Percentiles rank a stretch among this genome's conserved stretches.
Conservation (phyloP, 2,329 filamentous ascomycete genomes). For the Trichophyton rubrum region DNA sequence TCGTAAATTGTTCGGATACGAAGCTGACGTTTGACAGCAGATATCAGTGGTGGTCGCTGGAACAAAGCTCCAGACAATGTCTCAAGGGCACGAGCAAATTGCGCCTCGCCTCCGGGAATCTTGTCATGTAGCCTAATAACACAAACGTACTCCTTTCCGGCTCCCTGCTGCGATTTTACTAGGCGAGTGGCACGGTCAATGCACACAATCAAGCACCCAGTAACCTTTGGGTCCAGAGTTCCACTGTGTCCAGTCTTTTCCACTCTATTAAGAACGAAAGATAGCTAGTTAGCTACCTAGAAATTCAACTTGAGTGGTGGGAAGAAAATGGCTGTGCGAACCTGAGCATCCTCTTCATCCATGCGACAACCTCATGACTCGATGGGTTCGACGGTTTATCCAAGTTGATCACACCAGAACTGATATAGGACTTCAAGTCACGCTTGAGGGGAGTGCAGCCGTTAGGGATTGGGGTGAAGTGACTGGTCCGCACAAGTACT, state of each 20-base stretch:
- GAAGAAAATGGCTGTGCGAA: conserved; percentile 29
- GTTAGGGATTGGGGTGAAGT: conserved; percentile 92
- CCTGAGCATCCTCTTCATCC: conserved; percentile 96
- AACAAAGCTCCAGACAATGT: conserved; percentile 93
- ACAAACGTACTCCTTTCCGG: conserved; percentile 97
- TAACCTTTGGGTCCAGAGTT: conserved; percentile 96
- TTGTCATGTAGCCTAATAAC: conserved; percentile 93
- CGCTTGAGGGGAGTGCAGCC: conserved; percentile 84
- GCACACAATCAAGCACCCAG: conserved; percentile 85
- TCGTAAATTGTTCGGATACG: conserved; percentile 97
- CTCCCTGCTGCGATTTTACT: conserved; percentile 97
- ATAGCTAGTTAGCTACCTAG: not conserved
- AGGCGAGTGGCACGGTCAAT: conserved; percentile 94
- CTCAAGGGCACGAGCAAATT: conserved; percentile 87
- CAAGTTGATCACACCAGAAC: conserved; percentile 95
- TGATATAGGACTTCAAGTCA: conserved; percentile 94
- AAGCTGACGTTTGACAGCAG: conserved; percentile 95
- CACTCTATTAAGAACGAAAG: conserved; percentile 40
- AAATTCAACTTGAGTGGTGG: not conserved
- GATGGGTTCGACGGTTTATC: conserved; percentile 97
- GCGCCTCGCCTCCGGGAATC: conserved; percentile 80
- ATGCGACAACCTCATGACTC: conserved; percentile 96
- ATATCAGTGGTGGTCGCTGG: conserved; percentile 93
- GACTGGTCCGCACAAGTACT: conserved; percentile 87
- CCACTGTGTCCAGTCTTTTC: conserved; percentile 98